These are phyloP conservation scores for Podaxis carcinomalis DNA, from an alignment of 768 basidiomycete genomes.

Conservation along the genomic window DNA sequence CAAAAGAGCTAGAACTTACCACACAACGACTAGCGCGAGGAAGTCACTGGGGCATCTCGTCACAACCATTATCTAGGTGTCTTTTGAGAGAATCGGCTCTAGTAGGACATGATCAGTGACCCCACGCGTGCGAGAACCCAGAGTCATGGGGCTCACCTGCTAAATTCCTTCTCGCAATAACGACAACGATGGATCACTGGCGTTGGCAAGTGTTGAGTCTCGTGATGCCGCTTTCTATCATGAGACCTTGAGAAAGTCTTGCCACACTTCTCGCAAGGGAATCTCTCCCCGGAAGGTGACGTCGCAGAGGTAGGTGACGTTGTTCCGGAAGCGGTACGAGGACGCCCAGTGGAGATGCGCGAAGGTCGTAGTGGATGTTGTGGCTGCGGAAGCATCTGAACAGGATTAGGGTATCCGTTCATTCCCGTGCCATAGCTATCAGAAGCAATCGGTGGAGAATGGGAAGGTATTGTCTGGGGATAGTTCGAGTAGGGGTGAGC, in stretches of 20 bases:
- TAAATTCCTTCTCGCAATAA: constrained; percentile 75
- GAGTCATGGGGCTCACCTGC: constrained; percentile 40
- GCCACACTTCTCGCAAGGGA: constrained; percentile 68
- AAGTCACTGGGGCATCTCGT: constrained; percentile 45
- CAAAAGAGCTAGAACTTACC: constrained; percentile 11
- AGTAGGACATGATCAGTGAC: constrained; percentile 13
- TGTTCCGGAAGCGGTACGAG: constrained; percentile 29
- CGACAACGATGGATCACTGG: constrained; percentile 68
- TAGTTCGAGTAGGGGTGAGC: constrained; percentile 28
- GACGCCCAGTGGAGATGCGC: constrained; percentile 38
- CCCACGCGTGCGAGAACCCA: constrained; percentile 9
- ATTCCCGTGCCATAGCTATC: constrained; percentile 19
- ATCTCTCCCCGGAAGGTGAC: constrained; percentile 55
- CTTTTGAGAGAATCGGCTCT: constrained; percentile 73
- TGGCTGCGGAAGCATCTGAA: constrained; percentile 24
- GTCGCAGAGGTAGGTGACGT: constrained; percentile 31
- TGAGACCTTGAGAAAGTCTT: constrained; percentile 79
- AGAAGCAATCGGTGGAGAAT: constrained; percentile 20
- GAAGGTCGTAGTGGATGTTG: constrained; percentile 27
- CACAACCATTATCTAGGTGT: constrained; percentile 79
- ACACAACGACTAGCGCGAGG: constrained; percentile 15
- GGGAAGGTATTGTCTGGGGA: constrained; percentile 18
- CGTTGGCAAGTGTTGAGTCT: constrained; percentile 65
- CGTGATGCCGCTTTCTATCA: constrained; percentile 78
- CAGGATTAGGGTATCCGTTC: constrained; percentile 18